phyloP scores from a whole-genome alignment of 768 basidiomycete genomes.

The Lactifluus piperatus region DNA sequence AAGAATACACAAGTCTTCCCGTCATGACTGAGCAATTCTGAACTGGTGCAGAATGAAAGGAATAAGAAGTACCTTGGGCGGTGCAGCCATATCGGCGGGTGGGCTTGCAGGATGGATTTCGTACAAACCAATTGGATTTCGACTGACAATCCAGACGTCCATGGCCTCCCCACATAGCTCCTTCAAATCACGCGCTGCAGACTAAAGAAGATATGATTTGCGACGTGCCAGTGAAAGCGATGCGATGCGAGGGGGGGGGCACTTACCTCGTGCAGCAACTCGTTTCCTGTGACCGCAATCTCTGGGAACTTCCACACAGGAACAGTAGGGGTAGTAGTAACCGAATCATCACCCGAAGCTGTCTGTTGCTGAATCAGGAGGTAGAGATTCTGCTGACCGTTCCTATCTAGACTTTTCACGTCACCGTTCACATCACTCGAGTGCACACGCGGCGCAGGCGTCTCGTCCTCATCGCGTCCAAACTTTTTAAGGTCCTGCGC shows the following conservation, averaged over 20 bases:
- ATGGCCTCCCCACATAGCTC: conserved; percentile 71
- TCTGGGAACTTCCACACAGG: conserved; percentile 75
- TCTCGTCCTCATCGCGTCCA: conserved; percentile 49
- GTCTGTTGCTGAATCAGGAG: conserved; percentile 54
- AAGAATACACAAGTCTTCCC: conserved; percentile 72
- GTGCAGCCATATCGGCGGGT: conserved; percentile 19
- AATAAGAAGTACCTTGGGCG: conserved; percentile 16
- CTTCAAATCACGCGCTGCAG: conserved; percentile 62
- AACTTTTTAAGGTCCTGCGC: conserved; percentile 18
- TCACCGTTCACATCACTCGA: conserved; percentile 54
- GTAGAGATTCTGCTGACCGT: conserved; percentile 81
- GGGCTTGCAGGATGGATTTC: conserved; percentile 33
- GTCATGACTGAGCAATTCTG: background rate
- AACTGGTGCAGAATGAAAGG: background rate
- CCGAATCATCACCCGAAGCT: conserved; percentile 28
- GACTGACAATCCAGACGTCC: conserved; percentile 92
- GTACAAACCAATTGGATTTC: conserved; percentile 78
- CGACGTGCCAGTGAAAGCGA: background rate
- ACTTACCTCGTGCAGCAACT: conserved; percentile 71
- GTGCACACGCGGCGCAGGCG: conserved; percentile 51
- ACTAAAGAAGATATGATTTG: conserved; percentile 33
- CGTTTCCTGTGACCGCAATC: conserved; percentile 49
- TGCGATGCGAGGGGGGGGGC: background rate
- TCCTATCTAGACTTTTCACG: conserved; percentile 69
- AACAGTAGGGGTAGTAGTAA: conserved; percentile 32